Evolutionary conservation across 2,329 filamentous ascomycete genomes (phyloP), one percentile per base, ranked within the genome.

Genomic region (Apiospora sp.): DNA sequence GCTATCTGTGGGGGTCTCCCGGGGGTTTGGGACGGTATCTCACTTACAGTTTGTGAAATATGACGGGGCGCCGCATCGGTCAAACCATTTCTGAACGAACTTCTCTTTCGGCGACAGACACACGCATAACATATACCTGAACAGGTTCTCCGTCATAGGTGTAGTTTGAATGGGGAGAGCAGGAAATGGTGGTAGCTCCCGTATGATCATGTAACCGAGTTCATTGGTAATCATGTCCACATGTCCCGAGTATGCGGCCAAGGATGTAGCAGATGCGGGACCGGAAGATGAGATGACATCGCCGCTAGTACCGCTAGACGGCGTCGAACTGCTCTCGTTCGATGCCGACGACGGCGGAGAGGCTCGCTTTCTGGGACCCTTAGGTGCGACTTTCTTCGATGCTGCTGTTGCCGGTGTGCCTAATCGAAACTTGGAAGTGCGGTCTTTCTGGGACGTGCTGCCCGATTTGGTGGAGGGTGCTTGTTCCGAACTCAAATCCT

Each of bases 111-210:
- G 78, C 70, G 79, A 80, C 67, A 81, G 74, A 69, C 80, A 81
- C 51, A 81, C 79, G 27, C 79, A 80, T 73, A 81, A 78, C 69
- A 80, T 81, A 71, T 80, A 81, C 71, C 80, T 79, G 58, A 81
- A 74, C 71, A 81, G 54, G 69, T 72, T 79, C 69, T 81, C 79
- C 16, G 80, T 81, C 70, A 81, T 71, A 3, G 80, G 78, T 1
- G 80, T 81, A 49, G 80, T 81, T 71, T 81, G 78, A 69, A 81
- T 81, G 54, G 77, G 77, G 12, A 81, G 75, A 72, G 79, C 76
- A 12, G 79, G 78, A 72, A 80, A 79, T 67, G 75, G 79, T 14
- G 79, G 79, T 22, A 81, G 77, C 48, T 81, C 79, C 64, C 72
- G 76, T 4, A 78, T 78, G 37, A 81, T 77, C 37, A 78, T 79